Conservation (phyloP, 306 rosid genomes). For the Sesbania bispinosa region DNA sequence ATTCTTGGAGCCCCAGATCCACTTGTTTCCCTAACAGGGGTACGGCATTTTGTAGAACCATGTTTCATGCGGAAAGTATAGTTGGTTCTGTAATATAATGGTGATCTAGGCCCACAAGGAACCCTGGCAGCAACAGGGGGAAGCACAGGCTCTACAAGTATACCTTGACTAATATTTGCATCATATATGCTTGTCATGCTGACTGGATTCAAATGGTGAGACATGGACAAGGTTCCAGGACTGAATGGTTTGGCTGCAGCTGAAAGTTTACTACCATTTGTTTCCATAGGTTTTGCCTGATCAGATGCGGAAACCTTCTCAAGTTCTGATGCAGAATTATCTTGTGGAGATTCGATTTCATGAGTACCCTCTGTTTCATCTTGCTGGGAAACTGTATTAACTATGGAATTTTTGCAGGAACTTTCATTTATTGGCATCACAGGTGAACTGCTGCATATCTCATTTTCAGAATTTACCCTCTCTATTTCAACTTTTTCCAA, state of each 20-base stretch:
- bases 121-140: slow-evolving; percentile 75
- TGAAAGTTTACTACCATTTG: slow-evolving; percentile 85
- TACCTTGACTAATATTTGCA: slow-evolving; percentile 57
- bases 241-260: slow-evolving; percentile 92
- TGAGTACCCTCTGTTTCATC: slow-evolving; percentile 33
- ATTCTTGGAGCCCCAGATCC: slow-evolving; percentile 56
- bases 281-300: slow-evolving; percentile 48
- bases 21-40: slow-evolving; percentile 44
- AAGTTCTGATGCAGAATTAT: slow-evolving; percentile 38
- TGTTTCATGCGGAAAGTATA: slow-evolving; percentile 69
- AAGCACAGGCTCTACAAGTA: slow-evolving; percentile 58
- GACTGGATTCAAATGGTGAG: slow-evolving; percentile 46
- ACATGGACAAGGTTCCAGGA: slow-evolving; percentile 51
- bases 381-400: slow-evolving; percentile 34
- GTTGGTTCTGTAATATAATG: slow-evolving; percentile 67
- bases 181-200: slow-evolving; percentile 59
- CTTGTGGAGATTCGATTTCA: slow-evolving; percentile 35
- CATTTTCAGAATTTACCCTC: slow-evolving; percentile 42
- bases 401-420: slow-evolving; percentile 29
- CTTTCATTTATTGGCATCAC: slow-evolving; percentile 41
- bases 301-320: slow-evolving; percentile 51
- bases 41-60: slow-evolving; percentile 43
- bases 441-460: slow-evolving; percentile 16
- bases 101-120: slow-evolving; percentile 91
- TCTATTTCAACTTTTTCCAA: slow-evolving; percentile 48